A percentile compares a stretch with the other conserved stretches of the same genome.
These are phyloP conservation scores for Hyphopichia khmerensis DNA, from an alignment of 1,139 yeast species.

Conservation along the genomic window DNA sequence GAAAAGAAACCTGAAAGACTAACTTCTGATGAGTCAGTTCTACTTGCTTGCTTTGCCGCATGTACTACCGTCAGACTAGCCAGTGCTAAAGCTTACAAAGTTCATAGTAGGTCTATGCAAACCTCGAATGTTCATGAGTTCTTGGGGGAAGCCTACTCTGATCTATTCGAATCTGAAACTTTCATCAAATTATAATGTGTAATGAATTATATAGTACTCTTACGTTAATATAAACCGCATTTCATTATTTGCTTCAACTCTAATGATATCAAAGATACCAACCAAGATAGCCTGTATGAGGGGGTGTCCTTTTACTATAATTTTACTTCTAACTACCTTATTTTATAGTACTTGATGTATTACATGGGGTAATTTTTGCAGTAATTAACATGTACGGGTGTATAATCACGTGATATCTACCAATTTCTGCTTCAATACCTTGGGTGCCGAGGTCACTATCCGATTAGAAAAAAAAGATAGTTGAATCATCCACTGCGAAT, in stretches of 20 bases:
- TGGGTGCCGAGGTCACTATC: background rate
- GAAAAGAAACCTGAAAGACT: constrained; percentile 19
- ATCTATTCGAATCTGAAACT: constrained; percentile 37
- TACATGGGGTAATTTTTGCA: too few relatives aligned
- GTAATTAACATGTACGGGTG: too few relatives aligned
- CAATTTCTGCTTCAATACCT: too few relatives aligned
- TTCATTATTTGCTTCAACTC: too few relatives aligned
- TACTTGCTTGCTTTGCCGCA: constrained; percentile 77
- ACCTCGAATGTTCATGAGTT: constrained; percentile 76
- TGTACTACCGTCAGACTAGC: constrained; percentile 67
- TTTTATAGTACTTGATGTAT: too few relatives aligned
- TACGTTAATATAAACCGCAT: too few relatives aligned
- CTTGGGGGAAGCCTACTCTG: constrained; percentile 63
- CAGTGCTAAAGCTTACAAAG: constrained; percentile 60
- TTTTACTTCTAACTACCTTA: too few relatives aligned
- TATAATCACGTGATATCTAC: too few relatives aligned
- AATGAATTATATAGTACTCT: background rate
- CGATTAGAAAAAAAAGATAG: background rate
- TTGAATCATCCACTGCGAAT: background rate
- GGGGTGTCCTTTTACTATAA: too few relatives aligned
- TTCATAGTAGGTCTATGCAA: constrained; percentile 76
- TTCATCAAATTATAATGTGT: constrained; percentile 6
- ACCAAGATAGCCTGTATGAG: too few relatives aligned
- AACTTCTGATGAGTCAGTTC: constrained; percentile 36
- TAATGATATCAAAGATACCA: too few relatives aligned